Conservation (phyloP, 2,329 filamentous ascomycete genomes). For the Plenodomus biglobosus region DNA sequence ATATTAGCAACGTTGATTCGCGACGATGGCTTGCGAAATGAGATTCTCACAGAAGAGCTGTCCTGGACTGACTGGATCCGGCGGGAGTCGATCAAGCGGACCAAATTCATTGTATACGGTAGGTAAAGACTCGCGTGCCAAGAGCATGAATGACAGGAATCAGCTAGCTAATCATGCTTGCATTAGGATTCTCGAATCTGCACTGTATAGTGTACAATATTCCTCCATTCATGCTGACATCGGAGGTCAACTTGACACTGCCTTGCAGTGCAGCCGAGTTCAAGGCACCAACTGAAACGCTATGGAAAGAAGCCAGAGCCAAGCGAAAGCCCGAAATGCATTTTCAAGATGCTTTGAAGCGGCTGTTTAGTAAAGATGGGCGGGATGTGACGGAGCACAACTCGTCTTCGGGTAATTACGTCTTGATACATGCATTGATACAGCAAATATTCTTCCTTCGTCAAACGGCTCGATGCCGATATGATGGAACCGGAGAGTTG, state of each 20-base stretch:
- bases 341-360: conserved; percentile 39
- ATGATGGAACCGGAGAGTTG: conserved; percentile 36
- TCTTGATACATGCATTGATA: conserved; percentile 70
- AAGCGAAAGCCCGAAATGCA: conserved; percentile 25
- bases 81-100: conserved; percentile 56
- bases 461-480: conserved; percentile 48
- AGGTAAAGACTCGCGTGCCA: background rate
- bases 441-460: conserved; percentile 73
- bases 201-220: conserved; percentile 65
- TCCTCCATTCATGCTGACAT: conserved; percentile 59
- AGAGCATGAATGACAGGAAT: background rate
- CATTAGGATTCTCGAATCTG: conserved; percentile 55
- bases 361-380: conserved; percentile 38
- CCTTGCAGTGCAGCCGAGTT: conserved; percentile 59
- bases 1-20: conserved; percentile 58
- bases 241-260: conserved; percentile 57
- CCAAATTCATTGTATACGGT: conserved; percentile 59
- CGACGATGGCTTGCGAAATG: conserved; percentile 55
- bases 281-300: conserved; percentile 54
- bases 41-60: conserved; percentile 59
- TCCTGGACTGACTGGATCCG: conserved; percentile 57
- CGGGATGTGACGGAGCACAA: conserved; percentile 36
- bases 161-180: no score
- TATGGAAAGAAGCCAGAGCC: conserved; percentile 50
- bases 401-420: conserved; percentile 61